Evolutionary conservation across 2,329 filamentous ascomycete genomes (phyloP).

Genomic region (Cladosporium sphaerospermum): DNA sequence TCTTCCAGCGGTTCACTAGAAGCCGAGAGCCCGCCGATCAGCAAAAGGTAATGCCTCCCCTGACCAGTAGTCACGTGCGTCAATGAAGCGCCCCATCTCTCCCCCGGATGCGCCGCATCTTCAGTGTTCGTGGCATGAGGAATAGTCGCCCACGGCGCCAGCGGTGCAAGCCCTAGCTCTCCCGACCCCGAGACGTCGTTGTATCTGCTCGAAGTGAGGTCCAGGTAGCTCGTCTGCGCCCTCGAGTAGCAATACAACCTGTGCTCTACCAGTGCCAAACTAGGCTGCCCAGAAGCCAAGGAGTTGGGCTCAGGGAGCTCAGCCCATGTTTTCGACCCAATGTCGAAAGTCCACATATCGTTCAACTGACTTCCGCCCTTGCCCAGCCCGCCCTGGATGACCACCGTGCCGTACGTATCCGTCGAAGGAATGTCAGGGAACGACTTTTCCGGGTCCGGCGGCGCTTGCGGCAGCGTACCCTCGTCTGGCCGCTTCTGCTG

Average conservation of each 20-base stretch:
- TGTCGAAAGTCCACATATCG: constrained; percentile 39
- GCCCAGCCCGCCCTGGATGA: constrained; percentile 45
- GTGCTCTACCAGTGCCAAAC: constrained; percentile 40
- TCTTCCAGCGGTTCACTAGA: constrained; percentile 30
- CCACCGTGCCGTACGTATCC: constrained; percentile 44
- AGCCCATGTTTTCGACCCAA: constrained; percentile 42
- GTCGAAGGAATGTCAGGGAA: constrained; percentile 36
- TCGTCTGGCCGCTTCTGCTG: constrained; percentile 23
- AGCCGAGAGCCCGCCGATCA: constrained; percentile 41
- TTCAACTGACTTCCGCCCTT: constrained; percentile 25
- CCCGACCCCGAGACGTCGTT: constrained; percentile 11
- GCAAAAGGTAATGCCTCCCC: constrained; percentile 47
- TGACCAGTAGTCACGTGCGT: constrained; percentile 46
- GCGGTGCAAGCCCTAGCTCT: constrained; percentile 18
- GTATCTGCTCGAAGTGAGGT: constrained; percentile 14
- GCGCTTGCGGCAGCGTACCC: constrained; percentile 31
- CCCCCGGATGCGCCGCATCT: constrained; percentile 35
- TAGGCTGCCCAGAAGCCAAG: constrained; percentile 27
- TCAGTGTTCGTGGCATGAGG: constrained; percentile 33
- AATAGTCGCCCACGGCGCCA: constrained; percentile 36
- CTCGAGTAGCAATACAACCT: constrained; percentile 31
- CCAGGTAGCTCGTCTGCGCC: constrained; percentile 16
- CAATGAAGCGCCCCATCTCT: constrained; percentile 40
- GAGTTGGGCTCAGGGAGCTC: constrained; percentile 39
- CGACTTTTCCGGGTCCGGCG: constrained; percentile 35